Percentiles rank a stretch among this genome's conserved stretches.
Evolutionary conservation across 148 eudicot species (phyloP).

Genomic region (Vaccinium myrtillus): DNA sequence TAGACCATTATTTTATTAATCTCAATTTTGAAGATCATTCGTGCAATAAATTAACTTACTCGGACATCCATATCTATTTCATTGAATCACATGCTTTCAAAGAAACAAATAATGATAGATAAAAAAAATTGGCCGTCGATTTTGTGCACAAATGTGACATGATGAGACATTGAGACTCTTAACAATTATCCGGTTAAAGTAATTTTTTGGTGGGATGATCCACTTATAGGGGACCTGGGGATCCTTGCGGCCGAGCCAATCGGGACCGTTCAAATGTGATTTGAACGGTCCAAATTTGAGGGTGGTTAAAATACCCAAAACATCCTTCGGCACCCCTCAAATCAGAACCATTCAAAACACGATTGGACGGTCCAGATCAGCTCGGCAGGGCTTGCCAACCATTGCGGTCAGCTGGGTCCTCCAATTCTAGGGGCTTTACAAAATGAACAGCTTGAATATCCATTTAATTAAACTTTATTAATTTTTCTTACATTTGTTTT

Average conservation of each 20-base stretch:
- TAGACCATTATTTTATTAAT: neutral
- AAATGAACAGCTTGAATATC: neutral
- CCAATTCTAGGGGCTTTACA: neutral
- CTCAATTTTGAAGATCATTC: neutral
- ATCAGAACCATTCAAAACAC: too few species aligned
- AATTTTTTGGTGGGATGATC: neutral
- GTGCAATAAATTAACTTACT: neutral
- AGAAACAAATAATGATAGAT: neutral
- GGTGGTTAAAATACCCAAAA: too few species aligned
- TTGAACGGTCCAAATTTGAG: too few species aligned
- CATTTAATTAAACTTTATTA: neutral
- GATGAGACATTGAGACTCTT: neutral
- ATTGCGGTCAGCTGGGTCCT: too few species aligned
- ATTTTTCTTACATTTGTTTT: neutral
- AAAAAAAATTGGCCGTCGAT: neutral
- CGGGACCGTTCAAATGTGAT: too few species aligned
- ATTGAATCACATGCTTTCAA: neutral
- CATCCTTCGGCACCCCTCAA: too few species aligned
- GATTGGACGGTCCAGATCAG: too few species aligned
- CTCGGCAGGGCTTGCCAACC: too few species aligned
- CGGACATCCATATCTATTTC: neutral
- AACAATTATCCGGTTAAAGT: neutral
- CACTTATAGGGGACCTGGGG: neutral
- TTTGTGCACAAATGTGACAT: neutral
- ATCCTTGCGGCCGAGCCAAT: too few species aligned